These are phyloP conservation scores for Ceratocystis eucalypticola DNA, from an alignment of 2,329 filamentous ascomycete genomes.

Conservation along the genomic window DNA sequence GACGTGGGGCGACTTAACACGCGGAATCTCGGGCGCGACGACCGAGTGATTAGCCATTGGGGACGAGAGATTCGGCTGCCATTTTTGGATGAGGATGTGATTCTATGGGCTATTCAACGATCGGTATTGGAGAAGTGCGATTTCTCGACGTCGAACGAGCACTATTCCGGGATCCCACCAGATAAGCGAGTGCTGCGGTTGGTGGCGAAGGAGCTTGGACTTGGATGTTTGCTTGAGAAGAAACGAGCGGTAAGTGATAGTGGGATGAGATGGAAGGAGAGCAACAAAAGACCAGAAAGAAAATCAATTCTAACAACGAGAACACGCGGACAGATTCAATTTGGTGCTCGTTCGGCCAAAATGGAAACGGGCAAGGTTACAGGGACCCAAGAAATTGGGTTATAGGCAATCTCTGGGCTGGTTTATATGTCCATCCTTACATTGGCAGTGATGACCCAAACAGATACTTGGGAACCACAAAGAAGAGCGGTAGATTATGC, in stretches of 20 bases:
- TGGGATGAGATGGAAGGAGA: conserved; percentile 9
- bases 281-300: too few relatives aligned
- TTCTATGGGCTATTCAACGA: conserved; percentile 61
- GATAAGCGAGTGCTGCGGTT: conserved; percentile 61
- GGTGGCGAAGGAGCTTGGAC: conserved; percentile 12
- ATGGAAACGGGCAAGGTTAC: conserved; percentile 59
- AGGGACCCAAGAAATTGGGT: conserved; percentile 36
- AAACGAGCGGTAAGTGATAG: conserved; percentile 14
- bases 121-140: conserved; percentile 81
- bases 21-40: conserved; percentile 88
- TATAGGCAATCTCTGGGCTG: neutral
- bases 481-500: neutral
- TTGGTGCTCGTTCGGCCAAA: conserved; percentile 69
- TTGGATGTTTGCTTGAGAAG: conserved; percentile 5
- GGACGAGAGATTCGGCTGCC: conserved; percentile 80
- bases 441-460: conserved; percentile 48
- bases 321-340: conserved; percentile 52
- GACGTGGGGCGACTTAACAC: conserved; percentile 78
- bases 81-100: conserved; percentile 73
- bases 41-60: conserved; percentile 82
- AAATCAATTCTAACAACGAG: neutral
- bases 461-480: conserved; percentile 64
- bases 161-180: conserved; percentile 42
- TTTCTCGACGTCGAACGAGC: conserved; percentile 36
- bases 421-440: neutral